These are phyloP conservation scores for Paspalum notatum DNA, from an alignment of 176 grass and related monocot genomes.

Conservation along the genomic window DNA sequence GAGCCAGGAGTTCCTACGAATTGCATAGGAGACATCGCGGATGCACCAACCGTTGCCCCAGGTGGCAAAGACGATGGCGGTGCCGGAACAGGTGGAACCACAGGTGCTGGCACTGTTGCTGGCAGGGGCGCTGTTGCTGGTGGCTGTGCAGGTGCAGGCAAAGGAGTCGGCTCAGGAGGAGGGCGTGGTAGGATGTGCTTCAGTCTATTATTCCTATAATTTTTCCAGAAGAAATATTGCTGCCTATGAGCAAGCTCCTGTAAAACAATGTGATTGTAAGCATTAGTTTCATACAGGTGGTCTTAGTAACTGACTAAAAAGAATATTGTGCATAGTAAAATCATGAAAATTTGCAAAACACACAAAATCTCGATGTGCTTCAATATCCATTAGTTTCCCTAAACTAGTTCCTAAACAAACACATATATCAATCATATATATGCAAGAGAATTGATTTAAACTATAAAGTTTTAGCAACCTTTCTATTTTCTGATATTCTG, in stretches of 20 bases:
- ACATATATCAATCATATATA: background rate
- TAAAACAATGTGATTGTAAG: slow-evolving; percentile 41
- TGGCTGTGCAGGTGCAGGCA: slow-evolving; percentile 42
- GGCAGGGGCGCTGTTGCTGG: slow-evolving; percentile 23
- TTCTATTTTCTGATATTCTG: background rate
- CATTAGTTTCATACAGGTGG: slow-evolving; percentile 19
- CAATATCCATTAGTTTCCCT: background rate
- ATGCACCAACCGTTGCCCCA: slow-evolving; percentile 55
- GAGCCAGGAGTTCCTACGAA: slow-evolving; percentile 74
- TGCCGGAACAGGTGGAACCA: slow-evolving; percentile 38
- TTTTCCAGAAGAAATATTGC: slow-evolving; percentile 99
- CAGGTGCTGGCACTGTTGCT: slow-evolving; percentile 33
- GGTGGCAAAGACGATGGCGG: slow-evolving; percentile 50
- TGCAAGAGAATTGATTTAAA: background rate
- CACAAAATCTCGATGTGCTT: background rate
- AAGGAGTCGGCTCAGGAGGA: slow-evolving; percentile 73
- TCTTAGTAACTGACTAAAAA: background rate
- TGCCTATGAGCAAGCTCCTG: slow-evolving; percentile 97
- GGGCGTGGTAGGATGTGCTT: slow-evolving; percentile 93
- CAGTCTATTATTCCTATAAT: slow-evolving; percentile 95
- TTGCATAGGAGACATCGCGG: slow-evolving; percentile 77
- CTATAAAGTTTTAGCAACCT: background rate
- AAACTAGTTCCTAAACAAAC: slow-evolving; percentile 22
- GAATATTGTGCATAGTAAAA: background rate
- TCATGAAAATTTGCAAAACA: slow-evolving; percentile 5